These are phyloP conservation scores for Globisporangium cystogenes DNA, from an alignment of 352 stramenopile genomes.

Conservation along the genomic window DNA sequence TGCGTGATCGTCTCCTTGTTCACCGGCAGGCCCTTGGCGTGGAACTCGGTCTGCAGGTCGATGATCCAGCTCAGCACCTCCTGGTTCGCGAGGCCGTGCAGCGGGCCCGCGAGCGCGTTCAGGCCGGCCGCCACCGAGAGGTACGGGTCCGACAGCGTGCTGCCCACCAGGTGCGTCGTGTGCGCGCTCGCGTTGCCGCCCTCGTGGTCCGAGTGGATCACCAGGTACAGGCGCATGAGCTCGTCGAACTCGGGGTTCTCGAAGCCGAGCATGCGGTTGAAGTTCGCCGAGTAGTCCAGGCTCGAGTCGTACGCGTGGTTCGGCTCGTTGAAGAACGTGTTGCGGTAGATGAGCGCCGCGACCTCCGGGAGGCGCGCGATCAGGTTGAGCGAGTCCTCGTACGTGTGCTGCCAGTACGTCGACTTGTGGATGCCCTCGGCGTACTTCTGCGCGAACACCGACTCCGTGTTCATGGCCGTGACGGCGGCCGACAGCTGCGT, in stretches of 20 bases:
- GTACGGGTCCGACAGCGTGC: conserved; percentile 97
- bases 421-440: conserved; percentile 96
- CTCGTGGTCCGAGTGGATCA: conserved; percentile 99
- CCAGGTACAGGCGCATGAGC: conserved; percentile 98
- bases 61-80: conserved; percentile 95
- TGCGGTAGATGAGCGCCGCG: conserved; percentile 97
- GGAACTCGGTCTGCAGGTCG: conserved; percentile 95
- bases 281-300: conserved; percentile 99
- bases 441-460: conserved; percentile 96
- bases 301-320: conserved; percentile 91
- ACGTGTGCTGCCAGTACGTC: conserved; percentile 96
- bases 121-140: conserved; percentile 95
- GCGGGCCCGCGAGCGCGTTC: conserved; percentile 96
- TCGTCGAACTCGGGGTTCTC: conserved; percentile 96
- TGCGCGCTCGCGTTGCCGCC: conserved; percentile 98
- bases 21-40: conserved; percentile 93
- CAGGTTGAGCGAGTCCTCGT: conserved; percentile 98
- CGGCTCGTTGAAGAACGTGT: conserved; percentile 97
- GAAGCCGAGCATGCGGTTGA: conserved; percentile 98
- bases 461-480: conserved; percentile 94
- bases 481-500: conserved; percentile 96
- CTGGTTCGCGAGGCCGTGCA: conserved; percentile 99
- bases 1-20: conserved; percentile 99
- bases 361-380: conserved; percentile 97
- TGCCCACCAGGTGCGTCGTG: conserved; percentile 98